Evolutionary conservation across 2,329 filamentous ascomycete genomes (phyloP).

Genomic region (Apiospora koreana): DNA sequence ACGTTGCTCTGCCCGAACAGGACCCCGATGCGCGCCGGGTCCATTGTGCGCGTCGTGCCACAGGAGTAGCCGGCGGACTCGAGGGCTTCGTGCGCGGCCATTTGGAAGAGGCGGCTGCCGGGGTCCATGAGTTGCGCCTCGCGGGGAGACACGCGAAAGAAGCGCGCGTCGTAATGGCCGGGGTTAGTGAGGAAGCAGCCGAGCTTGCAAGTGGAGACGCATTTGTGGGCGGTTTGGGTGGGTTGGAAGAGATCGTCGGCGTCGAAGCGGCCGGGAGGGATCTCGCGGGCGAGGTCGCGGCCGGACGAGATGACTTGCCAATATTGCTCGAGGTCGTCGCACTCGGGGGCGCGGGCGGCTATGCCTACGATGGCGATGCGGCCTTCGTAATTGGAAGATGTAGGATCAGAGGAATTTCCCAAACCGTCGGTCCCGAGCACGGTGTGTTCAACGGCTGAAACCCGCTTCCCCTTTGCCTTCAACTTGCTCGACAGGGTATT

Average conservation of each 20-base stretch:
- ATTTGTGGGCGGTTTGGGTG: not conserved
- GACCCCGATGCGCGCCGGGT: not conserved
- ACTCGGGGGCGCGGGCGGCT: too few relatives aligned
- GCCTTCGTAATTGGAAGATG: not conserved
- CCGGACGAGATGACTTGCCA: not conserved
- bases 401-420: too few relatives aligned
- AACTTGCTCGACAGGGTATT: not conserved
- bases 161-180: not conserved
- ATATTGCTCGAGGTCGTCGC: not conserved
- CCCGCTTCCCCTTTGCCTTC: too few relatives aligned
- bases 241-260: not conserved
- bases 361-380: not conserved
- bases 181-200: not conserved
- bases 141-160: not conserved
- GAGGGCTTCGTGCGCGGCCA: not conserved
- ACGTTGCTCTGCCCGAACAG: not conserved
- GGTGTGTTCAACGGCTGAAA: too few relatives aligned
- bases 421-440: too few relatives aligned
- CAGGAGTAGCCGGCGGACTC: not conserved
- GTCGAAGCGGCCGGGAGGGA: not conserved
- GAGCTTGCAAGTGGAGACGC: not conserved
- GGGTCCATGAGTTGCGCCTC: not conserved
- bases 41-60: not conserved
- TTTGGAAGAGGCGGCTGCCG: not conserved
- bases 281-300: not conserved